A percentile compares a stretch with the other conserved stretches of the same genome.
These are phyloP conservation scores for Diaporthe helianthi DNA, from an alignment of 2,329 filamentous ascomycete species.

Conservation along the genomic window DNA sequence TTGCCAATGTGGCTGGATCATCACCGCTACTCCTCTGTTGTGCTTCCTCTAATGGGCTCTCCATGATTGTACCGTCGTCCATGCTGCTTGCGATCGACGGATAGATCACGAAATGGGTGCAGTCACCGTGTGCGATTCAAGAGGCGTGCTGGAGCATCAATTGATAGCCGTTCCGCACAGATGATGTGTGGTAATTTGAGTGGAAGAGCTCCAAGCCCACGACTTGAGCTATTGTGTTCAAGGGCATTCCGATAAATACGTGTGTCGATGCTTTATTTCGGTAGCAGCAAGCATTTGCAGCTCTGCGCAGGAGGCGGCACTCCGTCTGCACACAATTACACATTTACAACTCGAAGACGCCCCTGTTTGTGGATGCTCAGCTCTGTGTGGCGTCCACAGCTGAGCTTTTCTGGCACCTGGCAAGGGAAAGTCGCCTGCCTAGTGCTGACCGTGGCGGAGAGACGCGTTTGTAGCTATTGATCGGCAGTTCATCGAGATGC, in stretches of 20 bases:
- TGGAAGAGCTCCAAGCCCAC: background rate
- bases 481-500: too few species aligned
- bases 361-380: background rate
- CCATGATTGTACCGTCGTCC: background rate
- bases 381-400: background rate
- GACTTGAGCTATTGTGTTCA: background rate
- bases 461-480: too few species aligned
- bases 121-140: background rate
- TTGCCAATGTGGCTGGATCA: background rate
- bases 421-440: too few species aligned
- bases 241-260: background rate
- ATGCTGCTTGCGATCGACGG: background rate
- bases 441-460: too few species aligned
- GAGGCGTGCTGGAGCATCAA: background rate
- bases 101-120: background rate
- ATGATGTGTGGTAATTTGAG: background rate
- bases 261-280: background rate
- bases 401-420: background rate
- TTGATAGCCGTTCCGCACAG: too few species aligned
- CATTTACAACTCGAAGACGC: too few species aligned
- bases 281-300: background rate
- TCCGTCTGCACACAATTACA: too few species aligned
- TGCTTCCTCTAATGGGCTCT: background rate
- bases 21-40: background rate
- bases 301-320: background rate